Conservation (phyloP, 2,329 filamentous ascomycete genomes). For the Parasarocladium wereldwijsianum region DNA sequence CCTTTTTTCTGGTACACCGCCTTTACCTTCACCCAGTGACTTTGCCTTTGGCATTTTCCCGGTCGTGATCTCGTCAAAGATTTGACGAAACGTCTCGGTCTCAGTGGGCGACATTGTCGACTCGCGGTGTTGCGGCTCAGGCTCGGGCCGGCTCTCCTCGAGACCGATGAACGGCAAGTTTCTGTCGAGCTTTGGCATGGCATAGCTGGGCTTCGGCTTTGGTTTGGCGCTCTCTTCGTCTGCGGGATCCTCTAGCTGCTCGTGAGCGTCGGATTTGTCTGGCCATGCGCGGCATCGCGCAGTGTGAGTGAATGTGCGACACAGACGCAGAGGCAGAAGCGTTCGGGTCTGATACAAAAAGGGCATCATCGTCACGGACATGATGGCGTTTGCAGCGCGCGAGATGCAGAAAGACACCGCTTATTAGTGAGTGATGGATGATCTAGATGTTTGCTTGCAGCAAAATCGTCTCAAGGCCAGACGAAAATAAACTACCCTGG, state of each 20-base stretch:
- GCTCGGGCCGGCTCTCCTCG: too few relatives aligned
- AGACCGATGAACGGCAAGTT: too few relatives aligned
- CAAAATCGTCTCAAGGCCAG: too few relatives aligned
- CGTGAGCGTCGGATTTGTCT: constrained; percentile 3
- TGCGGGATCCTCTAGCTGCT: not conserved
- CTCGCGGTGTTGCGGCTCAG: too few relatives aligned
- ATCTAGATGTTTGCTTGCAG: too few relatives aligned
- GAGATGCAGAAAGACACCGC: too few relatives aligned
- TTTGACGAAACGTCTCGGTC: constrained; percentile 42
- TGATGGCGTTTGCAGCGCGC: constrained; percentile 15
- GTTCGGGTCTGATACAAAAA: constrained; percentile 64
- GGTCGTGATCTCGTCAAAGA: constrained; percentile 29
- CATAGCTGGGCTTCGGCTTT: too few relatives aligned
- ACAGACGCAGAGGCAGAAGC: constrained; percentile 18
- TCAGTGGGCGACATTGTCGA: constrained; percentile 45
- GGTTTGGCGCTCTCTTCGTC: constrained; percentile 8
- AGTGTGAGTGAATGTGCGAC: too few relatives aligned
- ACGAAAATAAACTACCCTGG: too few relatives aligned
- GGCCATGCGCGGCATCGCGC: not conserved
- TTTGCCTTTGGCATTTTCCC: constrained; percentile 17
- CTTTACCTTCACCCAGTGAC: constrained; percentile 8
- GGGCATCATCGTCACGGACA: constrained; percentile 39
- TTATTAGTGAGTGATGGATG: too few relatives aligned
- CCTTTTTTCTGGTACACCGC: too few relatives aligned
- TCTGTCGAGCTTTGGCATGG: too few relatives aligned